A percentile compares a stretch with the other conserved stretches of the same genome.
Conservation (phyloP, 108 stramenopile genomes). For the Skeletonema costatum region DNA sequence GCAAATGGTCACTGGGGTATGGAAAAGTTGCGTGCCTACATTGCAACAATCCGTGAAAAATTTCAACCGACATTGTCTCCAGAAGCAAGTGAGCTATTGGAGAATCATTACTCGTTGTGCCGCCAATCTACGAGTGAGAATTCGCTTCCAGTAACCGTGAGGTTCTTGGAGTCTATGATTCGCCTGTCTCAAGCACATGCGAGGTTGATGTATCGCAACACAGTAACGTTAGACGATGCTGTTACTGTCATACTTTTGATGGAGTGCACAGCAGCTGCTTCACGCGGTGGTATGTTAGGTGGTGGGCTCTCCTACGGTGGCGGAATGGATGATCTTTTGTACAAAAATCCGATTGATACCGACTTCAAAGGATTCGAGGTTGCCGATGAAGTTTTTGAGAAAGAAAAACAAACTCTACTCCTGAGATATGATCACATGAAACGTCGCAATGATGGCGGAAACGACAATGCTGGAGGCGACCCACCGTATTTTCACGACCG, state of each 20-base stretch:
- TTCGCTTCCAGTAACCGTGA: constrained; percentile 84
- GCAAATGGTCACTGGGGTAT: constrained; percentile 70
- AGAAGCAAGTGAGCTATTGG: constrained; percentile 74
- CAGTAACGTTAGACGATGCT: constrained; percentile 76
- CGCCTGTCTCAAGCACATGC: constrained; percentile 96
- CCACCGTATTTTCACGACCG: not conserved
- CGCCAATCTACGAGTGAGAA: constrained; percentile 56
- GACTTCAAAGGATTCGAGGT: constrained; percentile 32
- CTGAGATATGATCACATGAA: constrained; percentile 22
- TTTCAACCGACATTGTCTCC: constrained; percentile 80
- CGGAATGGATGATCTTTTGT: constrained; percentile 18
- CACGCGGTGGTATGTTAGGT: constrained; percentile 22
- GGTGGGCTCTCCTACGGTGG: constrained; percentile 6
- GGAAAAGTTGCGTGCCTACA: constrained; percentile 91
- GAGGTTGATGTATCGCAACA: constrained; percentile 88
- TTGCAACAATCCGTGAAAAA: constrained; percentile 79
- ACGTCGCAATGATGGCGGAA: not conserved
- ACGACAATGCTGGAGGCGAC: not conserved
- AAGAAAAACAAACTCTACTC: constrained; percentile 34
- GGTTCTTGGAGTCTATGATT: constrained; percentile 94
- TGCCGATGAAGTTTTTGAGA: constrained; percentile 35
- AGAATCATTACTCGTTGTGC: constrained; percentile 81
- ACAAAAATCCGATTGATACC: constrained; percentile 44
- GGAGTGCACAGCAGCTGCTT: constrained; percentile 68
- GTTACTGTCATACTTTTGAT: constrained; percentile 85